A percentile compares a stretch with the other conserved stretches of the same genome.
Conservation (phyloP, 208 protist species). For the Trypanosoma rangeli region DNA sequence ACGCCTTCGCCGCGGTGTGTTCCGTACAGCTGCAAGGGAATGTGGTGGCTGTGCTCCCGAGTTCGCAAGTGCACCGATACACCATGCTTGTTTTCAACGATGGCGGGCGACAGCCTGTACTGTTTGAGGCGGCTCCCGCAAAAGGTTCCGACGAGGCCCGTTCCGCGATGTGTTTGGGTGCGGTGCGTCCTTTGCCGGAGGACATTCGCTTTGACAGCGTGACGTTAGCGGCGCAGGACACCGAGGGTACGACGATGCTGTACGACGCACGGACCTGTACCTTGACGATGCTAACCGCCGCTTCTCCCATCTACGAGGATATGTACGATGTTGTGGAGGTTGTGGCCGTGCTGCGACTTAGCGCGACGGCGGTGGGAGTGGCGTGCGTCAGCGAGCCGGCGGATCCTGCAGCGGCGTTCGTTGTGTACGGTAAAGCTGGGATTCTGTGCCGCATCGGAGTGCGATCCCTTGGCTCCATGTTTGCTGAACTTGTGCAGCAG, state of each 20-base stretch:
- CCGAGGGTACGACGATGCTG: conserved; percentile 31
- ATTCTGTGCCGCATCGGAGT: conserved; percentile 37
- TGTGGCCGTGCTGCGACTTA: conserved; percentile 46
- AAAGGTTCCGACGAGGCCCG: not conserved
- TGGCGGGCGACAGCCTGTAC: conserved; percentile 45
- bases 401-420: conserved; percentile 36
- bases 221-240: conserved; percentile 19
- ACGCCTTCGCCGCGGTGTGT: conserved; percentile 8
- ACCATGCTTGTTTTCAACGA: conserved; percentile 39
- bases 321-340: conserved; percentile 37
- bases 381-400: conserved; percentile 19
- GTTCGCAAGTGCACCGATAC: conserved; percentile 17
- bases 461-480: conserved; percentile 12
- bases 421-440: conserved; percentile 49
- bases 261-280: conserved; percentile 46
- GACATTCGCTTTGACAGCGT: conserved; percentile 21
- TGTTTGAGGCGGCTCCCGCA: conserved; percentile 8
- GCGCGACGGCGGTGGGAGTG: conserved; percentile 38
- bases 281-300: conserved; percentile 40
- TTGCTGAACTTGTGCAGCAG: conserved; percentile 10
- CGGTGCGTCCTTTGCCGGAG: conserved; percentile 18
- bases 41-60: conserved; percentile 17
- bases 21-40: conserved; percentile 8
- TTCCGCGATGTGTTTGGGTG: conserved; percentile 15
- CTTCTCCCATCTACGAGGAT: conserved; percentile 37